Percentiles rank a stretch among this genome's conserved stretches.
phyloP scores from a whole-genome alignment of 257 asterid species.

The Solanum virginianum region DNA sequence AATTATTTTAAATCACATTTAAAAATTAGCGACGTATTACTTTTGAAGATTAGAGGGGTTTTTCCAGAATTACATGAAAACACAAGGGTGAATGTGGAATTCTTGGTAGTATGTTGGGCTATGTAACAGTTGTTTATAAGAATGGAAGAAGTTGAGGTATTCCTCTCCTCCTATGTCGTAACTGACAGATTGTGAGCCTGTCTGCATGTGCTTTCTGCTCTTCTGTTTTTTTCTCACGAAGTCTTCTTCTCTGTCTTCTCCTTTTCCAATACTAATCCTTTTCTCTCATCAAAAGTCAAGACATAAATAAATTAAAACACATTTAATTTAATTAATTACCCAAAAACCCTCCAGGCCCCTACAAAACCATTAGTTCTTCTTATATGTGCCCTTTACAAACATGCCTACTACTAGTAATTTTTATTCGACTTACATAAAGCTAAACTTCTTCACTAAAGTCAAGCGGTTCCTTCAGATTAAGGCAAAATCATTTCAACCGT shows the following conservation, averaged over 20 bases:
- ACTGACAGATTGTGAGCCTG: slow-evolving; percentile 13
- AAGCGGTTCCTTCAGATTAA: slow-evolving; percentile 24
- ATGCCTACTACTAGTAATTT: slow-evolving; percentile 11
- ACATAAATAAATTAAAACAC: not conserved
- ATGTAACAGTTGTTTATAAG: not conserved
- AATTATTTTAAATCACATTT: too few relatives aligned
- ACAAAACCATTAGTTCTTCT: not conserved
- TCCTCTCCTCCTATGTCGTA: not conserved
- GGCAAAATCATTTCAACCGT: slow-evolving; percentile 6
- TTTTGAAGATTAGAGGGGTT: not conserved
- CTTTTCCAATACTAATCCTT: slow-evolving; percentile 3
- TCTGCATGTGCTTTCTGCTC: slow-evolving; percentile 48
- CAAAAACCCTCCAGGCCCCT: not conserved
- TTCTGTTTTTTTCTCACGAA: slow-evolving; percentile 31
- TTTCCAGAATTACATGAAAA: not conserved
- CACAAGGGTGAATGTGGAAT: not conserved
- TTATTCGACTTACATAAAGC: slow-evolving; percentile 15
- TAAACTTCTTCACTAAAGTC: slow-evolving; percentile 23
- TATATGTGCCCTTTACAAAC: slow-evolving; percentile 31
- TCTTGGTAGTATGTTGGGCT: not conserved
- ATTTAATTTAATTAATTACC: not conserved
- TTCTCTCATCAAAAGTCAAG: slow-evolving; percentile 27
- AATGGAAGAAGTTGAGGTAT: not conserved
- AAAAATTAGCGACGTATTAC: not conserved
- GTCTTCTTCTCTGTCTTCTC: slow-evolving; percentile 21